Conservation (phyloP, 805 yeast genomes). For the Saccharomycopsis sp. region DNA sequence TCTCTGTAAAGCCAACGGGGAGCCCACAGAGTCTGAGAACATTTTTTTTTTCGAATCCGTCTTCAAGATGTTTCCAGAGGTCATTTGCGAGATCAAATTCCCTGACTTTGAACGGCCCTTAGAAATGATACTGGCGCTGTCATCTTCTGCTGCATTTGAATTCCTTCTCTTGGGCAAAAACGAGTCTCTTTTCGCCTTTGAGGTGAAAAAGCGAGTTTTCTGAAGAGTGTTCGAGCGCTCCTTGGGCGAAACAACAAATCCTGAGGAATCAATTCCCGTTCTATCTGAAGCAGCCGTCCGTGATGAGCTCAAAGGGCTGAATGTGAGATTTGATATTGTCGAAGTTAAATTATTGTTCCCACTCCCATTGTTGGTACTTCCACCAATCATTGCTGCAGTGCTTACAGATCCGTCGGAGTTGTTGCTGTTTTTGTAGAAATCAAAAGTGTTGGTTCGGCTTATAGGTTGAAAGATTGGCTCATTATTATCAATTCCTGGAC, state of each 20-base stretch:
- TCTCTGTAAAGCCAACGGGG: not conserved
- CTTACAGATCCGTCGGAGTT: constrained; percentile 11
- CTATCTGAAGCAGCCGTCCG: constrained; percentile 13
- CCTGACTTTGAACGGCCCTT: not conserved
- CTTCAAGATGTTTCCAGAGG: not conserved
- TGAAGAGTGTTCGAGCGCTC: constrained; percentile 10
- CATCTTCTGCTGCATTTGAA: constrained; percentile 7
- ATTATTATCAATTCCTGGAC: not conserved
- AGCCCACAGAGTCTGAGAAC: constrained; percentile 5
- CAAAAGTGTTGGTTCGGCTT: constrained; percentile 8
- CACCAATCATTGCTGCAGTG: not conserved
- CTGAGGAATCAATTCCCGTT: not conserved
- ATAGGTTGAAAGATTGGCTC: constrained; percentile 12
- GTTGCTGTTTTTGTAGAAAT: constrained; percentile 14
- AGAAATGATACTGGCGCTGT: not conserved
- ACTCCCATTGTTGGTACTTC: not conserved
- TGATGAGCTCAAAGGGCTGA: constrained; percentile 16
- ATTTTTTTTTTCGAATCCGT: constrained; percentile 5
- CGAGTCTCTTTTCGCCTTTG: constrained; percentile 5
- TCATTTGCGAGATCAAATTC: not conserved
- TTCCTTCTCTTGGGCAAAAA: constrained; percentile 9
- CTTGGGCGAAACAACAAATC: constrained; percentile 2
- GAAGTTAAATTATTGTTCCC: constrained; percentile 5
- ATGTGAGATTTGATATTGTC: constrained; percentile 17
- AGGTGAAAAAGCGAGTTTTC: constrained; percentile 13